Conservation (phyloP, 1,284 basidiomycete species). For the Rugosomyces carneus region DNA sequence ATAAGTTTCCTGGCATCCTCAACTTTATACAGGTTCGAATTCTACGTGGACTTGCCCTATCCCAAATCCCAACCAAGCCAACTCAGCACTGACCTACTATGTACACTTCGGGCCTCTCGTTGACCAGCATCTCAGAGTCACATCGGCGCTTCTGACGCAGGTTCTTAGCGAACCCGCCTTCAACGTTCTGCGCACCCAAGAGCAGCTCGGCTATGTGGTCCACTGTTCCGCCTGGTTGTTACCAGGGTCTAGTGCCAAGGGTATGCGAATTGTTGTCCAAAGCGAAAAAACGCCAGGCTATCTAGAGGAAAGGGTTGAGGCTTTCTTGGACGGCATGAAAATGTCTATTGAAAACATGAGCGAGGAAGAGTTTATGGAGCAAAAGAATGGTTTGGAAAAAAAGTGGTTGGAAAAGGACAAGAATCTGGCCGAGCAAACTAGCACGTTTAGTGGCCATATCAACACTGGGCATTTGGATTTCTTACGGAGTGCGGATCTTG, state of each 20-base stretch:
- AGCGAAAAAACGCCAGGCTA: slow-evolving; percentile 83
- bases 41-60: slow-evolving; percentile 65
- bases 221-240: slow-evolving; percentile 51
- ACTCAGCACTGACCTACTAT: slow-evolving; percentile 81
- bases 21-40: slow-evolving; percentile 51
- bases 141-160: slow-evolving; percentile 61
- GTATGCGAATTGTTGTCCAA: slow-evolving; percentile 87
- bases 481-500: slow-evolving; percentile 31
- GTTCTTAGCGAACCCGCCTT: slow-evolving; percentile 90
- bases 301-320: slow-evolving; percentile 85
- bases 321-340: slow-evolving; percentile 75
- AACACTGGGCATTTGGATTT: slow-evolving; percentile 77
- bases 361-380: slow-evolving; percentile 58
- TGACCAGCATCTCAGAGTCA: slow-evolving; percentile 53
- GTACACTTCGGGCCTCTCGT: slow-evolving; percentile 63
- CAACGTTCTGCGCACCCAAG: slow-evolving; percentile 89
- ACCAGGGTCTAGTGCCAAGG: slow-evolving; percentile 62
- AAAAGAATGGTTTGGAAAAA: slow-evolving; percentile 58
- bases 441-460: slow-evolving; percentile 69
- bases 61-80: slow-evolving; percentile 85
- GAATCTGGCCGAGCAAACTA: slow-evolving; percentile 75
- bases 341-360: slow-evolving; percentile 51
- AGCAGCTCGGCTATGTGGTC: slow-evolving; percentile 94
- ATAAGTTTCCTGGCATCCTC: slow-evolving; percentile 3
- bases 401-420: slow-evolving; percentile 53